These are phyloP conservation scores for Debaryomyces maramus DNA, from an alignment of 805 yeast genomes.

Conservation along the genomic window DNA sequence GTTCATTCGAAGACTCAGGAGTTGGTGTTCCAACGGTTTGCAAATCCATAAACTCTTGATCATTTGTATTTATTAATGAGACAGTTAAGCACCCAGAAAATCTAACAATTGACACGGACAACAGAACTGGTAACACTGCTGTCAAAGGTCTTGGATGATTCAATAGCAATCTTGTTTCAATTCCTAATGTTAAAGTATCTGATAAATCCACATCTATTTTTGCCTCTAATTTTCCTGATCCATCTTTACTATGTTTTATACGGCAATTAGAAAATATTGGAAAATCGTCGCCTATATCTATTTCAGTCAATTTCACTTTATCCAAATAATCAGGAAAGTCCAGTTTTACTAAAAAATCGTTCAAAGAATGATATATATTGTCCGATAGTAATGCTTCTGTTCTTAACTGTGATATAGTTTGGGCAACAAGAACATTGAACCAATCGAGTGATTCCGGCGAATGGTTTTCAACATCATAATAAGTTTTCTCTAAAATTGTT, in stretches of 20 bases:
- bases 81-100: constrained; percentile 89
- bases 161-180: constrained; percentile 74
- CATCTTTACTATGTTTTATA: constrained; percentile 59
- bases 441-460: constrained; percentile 91
- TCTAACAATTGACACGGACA: constrained; percentile 84
- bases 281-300: constrained; percentile 91
- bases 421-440: constrained; percentile 94
- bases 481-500: constrained; percentile 82
- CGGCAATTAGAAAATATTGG: constrained; percentile 95
- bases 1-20: background rate
- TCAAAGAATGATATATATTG: constrained; percentile 77
- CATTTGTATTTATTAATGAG: constrained; percentile 54
- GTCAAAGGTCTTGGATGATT: constrained; percentile 82
- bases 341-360: constrained; percentile 60
- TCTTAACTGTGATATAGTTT: constrained; percentile 81
- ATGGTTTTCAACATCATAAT: constrained; percentile 86
- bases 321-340: constrained; percentile 81
- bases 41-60: constrained; percentile 26
- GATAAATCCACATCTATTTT: constrained; percentile 88
- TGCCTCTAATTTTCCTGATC: constrained; percentile 65
- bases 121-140: constrained; percentile 82
- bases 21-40: constrained; percentile 4
- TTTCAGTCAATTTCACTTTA: constrained; percentile 74
- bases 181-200: constrained; percentile 82
- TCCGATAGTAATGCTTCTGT: constrained; percentile 86